These are phyloP conservation scores for Mortierella claussenii DNA, from an alignment of 192 early-diverging fungal genomes.

Conservation along the genomic window DNA sequence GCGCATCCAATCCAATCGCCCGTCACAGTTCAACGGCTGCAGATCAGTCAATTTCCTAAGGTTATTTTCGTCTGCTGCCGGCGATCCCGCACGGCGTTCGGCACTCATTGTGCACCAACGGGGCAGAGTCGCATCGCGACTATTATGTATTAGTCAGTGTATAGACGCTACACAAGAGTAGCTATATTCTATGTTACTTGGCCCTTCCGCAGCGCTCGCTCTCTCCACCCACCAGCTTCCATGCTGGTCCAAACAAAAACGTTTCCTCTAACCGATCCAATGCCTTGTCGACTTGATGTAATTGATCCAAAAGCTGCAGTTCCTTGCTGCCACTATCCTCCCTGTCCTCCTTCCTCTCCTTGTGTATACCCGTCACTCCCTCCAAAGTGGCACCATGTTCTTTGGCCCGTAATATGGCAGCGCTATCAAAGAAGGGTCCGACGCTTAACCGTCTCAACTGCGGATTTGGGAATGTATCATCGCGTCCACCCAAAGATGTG, in stretches of 20 bases:
- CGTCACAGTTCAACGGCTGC: no score
- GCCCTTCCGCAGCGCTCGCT: slow-evolving; percentile 75
- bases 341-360: slow-evolving; percentile 13
- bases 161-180: no score
- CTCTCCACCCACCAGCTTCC: slow-evolving; percentile 65
- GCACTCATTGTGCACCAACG: no score
- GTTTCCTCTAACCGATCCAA: slow-evolving; percentile 43
- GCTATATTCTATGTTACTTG: neutral
- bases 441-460: slow-evolving; percentile 59
- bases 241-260: slow-evolving; percentile 72
- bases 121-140: no score
- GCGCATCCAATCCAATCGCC: no score
- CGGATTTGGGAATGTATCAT: slow-evolving; percentile 90
- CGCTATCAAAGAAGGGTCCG: slow-evolving; percentile 38
- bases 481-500: slow-evolving; percentile 89
- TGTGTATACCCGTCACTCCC: slow-evolving; percentile 5
- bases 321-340: slow-evolving; percentile 34
- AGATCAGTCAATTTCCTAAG: no score
- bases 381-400: neutral
- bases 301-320: slow-evolving; percentile 18
- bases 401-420: slow-evolving; percentile 39
- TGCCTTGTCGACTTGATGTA: slow-evolving; percentile 53
- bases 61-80: no score
- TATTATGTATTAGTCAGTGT: no score
- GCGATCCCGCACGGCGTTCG: no score